Evolutionary conservation across 768 basidiomycete genomes (phyloP).

Genomic region (Suillus ampliporus): DNA sequence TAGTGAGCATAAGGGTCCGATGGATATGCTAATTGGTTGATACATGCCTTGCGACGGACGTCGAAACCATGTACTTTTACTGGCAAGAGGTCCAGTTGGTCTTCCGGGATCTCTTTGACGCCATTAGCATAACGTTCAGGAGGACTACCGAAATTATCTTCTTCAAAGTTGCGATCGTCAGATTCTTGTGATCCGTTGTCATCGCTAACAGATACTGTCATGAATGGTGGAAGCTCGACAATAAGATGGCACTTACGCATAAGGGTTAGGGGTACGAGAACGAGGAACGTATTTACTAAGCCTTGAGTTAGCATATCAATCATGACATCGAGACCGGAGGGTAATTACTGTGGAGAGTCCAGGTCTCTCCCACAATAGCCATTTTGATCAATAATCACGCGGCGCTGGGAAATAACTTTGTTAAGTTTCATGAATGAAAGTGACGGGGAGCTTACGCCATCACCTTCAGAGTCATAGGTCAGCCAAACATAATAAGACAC

Average conservation of each 20-base stretch:
- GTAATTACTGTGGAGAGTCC: neutral
- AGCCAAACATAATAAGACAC: neutral
- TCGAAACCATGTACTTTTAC: constrained; percentile 69
- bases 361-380: neutral
- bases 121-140: constrained; percentile 8
- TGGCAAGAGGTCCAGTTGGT: constrained; percentile 60
- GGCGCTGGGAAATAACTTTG: neutral
- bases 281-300: neutral
- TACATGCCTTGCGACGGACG: constrained; percentile 52
- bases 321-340: neutral
- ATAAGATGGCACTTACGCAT: neutral
- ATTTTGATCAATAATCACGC: neutral
- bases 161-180: no score
- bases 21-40: neutral
- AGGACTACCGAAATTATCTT: neutral
- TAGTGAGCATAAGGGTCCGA: constrained; percentile 1
- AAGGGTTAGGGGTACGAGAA: no score
- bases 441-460: neutral
- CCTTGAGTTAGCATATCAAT: neutral
- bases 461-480: neutral
- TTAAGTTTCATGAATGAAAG: neutral
- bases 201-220: neutral
- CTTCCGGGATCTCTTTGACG: constrained; percentile 48
- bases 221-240: neutral
- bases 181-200: neutral